phyloP scores from a whole-genome alignment of 139 green algal genomes.

The Chlorella sp. region DNA sequence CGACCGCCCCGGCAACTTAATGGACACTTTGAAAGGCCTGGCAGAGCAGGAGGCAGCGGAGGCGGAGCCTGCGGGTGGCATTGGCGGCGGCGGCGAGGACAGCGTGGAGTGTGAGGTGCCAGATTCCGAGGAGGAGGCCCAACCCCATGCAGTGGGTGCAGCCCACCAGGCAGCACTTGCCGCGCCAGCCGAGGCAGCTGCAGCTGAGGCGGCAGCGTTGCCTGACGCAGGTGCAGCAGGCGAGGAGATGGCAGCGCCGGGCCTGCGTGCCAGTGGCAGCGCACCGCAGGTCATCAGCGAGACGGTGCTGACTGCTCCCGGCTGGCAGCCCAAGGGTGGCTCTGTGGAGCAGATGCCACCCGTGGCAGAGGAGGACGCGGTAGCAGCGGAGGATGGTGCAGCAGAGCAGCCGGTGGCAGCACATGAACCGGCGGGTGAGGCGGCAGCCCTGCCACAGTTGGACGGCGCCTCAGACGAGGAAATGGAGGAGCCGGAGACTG shows the following conservation, averaged over 20 bases:
- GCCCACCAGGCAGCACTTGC: too few relatives aligned
- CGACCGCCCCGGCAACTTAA: neutral
- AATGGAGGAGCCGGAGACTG: neutral
- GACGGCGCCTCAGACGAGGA: conserved; percentile 3
- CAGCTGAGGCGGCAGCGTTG: neutral
- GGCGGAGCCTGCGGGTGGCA: too few relatives aligned
- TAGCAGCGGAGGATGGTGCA: neutral
- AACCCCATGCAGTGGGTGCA: too few relatives aligned
- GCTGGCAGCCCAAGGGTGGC: neutral
- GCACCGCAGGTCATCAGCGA: neutral
- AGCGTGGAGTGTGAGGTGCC: too few relatives aligned
- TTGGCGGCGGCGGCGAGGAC: too few relatives aligned
- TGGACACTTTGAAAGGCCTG: neutral
- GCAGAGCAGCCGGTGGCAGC: neutral
- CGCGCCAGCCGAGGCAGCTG: too few relatives aligned
- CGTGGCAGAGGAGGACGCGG: neutral
- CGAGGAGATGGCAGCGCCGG: neutral
- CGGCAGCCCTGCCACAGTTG: neutral
- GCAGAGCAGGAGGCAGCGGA: neutral
- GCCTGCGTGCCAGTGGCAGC: neutral
- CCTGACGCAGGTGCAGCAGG: neutral
- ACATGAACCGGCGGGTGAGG: neutral
- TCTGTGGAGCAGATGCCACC: neutral
- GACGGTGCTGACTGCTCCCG: neutral
- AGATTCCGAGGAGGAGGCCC: too few relatives aligned